Evolutionary conservation across 176 grass and related monocot genomes (phyloP).

Genomic region (Aegilops bicornis): DNA sequence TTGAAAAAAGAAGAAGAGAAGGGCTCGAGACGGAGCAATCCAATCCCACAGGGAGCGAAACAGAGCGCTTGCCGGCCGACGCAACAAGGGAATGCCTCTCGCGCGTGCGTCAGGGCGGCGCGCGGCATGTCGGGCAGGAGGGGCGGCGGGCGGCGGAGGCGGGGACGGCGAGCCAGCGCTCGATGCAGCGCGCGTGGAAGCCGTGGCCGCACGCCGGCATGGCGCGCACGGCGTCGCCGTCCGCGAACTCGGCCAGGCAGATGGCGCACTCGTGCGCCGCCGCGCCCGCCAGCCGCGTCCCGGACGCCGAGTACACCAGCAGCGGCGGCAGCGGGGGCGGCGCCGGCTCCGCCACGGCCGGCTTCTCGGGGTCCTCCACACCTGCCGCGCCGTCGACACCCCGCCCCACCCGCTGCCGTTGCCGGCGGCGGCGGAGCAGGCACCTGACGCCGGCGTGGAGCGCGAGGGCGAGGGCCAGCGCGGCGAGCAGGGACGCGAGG

Average conservation of each 20-base stretch:
- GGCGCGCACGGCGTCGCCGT: conserved; percentile 57
- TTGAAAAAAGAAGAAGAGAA: too few relatives aligned
- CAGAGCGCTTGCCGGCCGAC: too few relatives aligned
- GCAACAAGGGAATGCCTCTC: too few relatives aligned
- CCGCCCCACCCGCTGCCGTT: too few relatives aligned
- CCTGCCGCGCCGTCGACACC: too few relatives aligned
- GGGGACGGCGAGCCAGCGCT: conserved; percentile 41
- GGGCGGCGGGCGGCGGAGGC: neutral
- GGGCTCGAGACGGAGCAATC: too few relatives aligned
- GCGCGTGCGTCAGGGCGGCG: neutral
- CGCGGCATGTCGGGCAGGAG: conserved; percentile 54
- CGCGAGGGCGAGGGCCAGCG: conserved; percentile 36
- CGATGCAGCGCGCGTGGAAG: conserved; percentile 56
- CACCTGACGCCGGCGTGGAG: conserved; percentile 48
- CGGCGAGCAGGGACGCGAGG: conserved; percentile 49
- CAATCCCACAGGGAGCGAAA: too few relatives aligned
- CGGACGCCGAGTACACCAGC: conserved; percentile 42
- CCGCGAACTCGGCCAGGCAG: conserved; percentile 60
- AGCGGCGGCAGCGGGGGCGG: neutral
- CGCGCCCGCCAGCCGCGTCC: conserved; percentile 42
- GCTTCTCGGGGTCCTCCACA: conserved; percentile 56
- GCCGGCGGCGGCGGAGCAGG: conserved; percentile 48
- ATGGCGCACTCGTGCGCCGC: conserved; percentile 52
- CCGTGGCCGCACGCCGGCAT: conserved; percentile 41
- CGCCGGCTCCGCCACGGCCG: neutral